phyloP scores from a whole-genome alignment of 2,329 filamentous ascomycete species.

The Metarhizium rileyi region DNA sequence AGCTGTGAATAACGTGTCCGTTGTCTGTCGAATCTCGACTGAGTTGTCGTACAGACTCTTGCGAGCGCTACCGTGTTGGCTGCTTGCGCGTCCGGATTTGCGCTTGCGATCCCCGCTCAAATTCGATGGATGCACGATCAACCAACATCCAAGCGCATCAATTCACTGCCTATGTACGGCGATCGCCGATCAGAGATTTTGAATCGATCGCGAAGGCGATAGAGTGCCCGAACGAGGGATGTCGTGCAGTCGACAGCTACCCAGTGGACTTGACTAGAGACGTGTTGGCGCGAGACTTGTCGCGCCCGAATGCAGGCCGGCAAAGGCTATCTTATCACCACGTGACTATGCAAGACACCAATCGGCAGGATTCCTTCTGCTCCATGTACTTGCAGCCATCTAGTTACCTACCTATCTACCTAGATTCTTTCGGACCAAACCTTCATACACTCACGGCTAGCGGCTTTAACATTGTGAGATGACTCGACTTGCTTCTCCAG shows the following conservation, averaged over 20 bases:
- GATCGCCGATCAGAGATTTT: conserved; percentile 5
- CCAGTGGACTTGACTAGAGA: background rate
- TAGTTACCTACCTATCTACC: too few species aligned
- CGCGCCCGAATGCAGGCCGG: background rate
- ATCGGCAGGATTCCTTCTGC: conserved; percentile 16
- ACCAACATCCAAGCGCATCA: background rate
- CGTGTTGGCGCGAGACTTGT: conserved; percentile 2
- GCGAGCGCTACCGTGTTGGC: background rate
- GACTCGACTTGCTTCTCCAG: conserved; percentile 6
- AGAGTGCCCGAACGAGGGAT: conserved; percentile 6
- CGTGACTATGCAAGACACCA: conserved; percentile 12
- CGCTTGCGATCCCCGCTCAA: background rate
- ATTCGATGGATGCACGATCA: background rate
- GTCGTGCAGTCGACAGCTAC: conserved; percentile 1
- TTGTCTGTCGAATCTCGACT: background rate
- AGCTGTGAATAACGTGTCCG: background rate
- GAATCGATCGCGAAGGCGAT: conserved; percentile 14
- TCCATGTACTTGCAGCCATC: too few species aligned
- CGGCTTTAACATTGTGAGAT: background rate
- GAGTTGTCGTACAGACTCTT: background rate
- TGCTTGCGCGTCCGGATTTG: conserved; percentile 3
- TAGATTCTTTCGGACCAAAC: too few species aligned
- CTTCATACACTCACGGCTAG: background rate
- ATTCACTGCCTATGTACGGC: conserved; percentile 1
- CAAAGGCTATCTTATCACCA: conserved; percentile 11